phyloP scores from a whole-genome alignment of 371 early-diverging fungal species.

The Blastocladiella emersonii region DNA sequence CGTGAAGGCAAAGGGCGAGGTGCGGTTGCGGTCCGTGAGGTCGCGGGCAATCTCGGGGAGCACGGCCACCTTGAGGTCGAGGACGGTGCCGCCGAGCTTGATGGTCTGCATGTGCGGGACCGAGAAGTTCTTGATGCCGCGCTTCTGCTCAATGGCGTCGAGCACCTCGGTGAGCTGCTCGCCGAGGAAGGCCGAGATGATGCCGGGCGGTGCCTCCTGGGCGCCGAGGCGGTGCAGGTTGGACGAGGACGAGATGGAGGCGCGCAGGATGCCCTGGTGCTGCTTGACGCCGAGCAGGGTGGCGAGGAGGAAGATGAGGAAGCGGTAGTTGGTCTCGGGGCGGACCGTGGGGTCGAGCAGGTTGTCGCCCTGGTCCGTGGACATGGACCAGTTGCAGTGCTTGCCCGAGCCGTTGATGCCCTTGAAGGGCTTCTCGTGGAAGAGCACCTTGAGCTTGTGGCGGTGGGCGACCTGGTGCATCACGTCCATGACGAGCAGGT shows the following conservation, averaged over 20 bases:
- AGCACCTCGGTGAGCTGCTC: constrained; percentile 87
- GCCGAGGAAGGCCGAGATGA: constrained; percentile 92
- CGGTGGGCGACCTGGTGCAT: constrained; percentile 92
- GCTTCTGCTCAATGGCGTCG: constrained; percentile 70
- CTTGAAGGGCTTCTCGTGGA: constrained; percentile 98
- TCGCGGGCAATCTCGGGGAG: constrained; percentile 88
- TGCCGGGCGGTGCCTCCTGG: constrained; percentile 94
- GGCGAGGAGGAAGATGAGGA: constrained; percentile 84
- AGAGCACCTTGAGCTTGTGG: constrained; percentile 86
- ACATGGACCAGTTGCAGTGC: constrained; percentile 98
- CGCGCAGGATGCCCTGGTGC: constrained; percentile 76
- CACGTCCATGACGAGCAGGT: constrained; percentile 91
- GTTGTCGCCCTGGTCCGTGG: constrained; percentile 88
- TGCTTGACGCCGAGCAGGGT: constrained; percentile 77
- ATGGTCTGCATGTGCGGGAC: constrained; percentile 72
- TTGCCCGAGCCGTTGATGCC: constrained; percentile 97
- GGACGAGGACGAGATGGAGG: constrained; percentile 77
- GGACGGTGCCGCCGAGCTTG: constrained; percentile 82
- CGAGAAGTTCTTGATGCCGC: constrained; percentile 66
- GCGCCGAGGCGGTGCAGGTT: constrained; percentile 97
- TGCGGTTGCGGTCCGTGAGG: constrained; percentile 96
- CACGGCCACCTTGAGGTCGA: constrained; percentile 87
- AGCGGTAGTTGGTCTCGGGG: constrained; percentile 91
- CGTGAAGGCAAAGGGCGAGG: constrained; percentile 97
- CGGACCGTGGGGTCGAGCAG: constrained; percentile 81